phyloP scores from a whole-genome alignment of 2,329 filamentous ascomycete genomes.

The Colletotrichum eremochloae region DNA sequence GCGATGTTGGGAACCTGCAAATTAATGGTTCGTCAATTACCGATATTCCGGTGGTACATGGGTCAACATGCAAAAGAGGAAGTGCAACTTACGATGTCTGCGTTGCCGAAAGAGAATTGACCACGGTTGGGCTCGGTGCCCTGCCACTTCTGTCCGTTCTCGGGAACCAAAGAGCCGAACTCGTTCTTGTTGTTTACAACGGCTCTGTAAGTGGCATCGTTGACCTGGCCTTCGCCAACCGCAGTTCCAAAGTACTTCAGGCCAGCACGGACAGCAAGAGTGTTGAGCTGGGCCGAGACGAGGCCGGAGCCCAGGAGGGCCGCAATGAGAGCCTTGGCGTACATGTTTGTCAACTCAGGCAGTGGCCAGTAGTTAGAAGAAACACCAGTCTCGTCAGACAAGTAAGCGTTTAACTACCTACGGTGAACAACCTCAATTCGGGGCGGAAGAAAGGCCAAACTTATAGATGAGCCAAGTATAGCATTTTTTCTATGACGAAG shows the following conservation, averaged over 20 bases:
- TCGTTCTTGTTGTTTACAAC: constrained; percentile 67
- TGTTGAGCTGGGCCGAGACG: constrained; percentile 57
- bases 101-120: constrained; percentile 29
- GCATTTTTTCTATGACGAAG: neutral
- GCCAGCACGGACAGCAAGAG: constrained; percentile 65
- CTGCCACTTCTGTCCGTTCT: constrained; percentile 64
- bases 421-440: neutral
- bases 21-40: neutral
- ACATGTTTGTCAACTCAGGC: constrained; percentile 27
- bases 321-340: constrained; percentile 39
- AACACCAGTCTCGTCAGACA: neutral
- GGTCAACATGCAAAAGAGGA: too few relatives aligned
- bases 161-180: constrained; percentile 73
- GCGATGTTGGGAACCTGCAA: constrained; percentile 59
- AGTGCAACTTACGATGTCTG: constrained; percentile 35
- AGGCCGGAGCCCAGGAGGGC: constrained; percentile 36
- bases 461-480: neutral
- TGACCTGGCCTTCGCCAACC: constrained; percentile 60
- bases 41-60: too few relatives aligned
- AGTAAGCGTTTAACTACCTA: neutral
- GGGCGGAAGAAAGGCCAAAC: neutral
- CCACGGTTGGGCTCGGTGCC: neutral
- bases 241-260: constrained; percentile 73
- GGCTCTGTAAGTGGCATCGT: constrained; percentile 63
- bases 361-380: neutral